Conservation (phyloP, 768 basidiomycete species). For the Russula earlei region DNA sequence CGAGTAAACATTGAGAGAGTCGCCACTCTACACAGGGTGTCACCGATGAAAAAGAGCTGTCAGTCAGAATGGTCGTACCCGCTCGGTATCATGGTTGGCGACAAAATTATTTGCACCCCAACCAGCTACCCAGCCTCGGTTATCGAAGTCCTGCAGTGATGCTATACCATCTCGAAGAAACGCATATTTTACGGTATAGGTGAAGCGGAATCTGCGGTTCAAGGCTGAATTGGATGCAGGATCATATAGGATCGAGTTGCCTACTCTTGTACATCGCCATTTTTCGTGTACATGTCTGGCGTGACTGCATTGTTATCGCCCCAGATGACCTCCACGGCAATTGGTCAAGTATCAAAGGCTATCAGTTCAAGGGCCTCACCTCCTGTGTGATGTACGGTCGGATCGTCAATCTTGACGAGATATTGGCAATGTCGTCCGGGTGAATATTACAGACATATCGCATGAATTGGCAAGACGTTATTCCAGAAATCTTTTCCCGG, state of each 20-base stretch:
- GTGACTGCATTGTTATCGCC: conserved; percentile 44
- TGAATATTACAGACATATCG: conserved; percentile 36
- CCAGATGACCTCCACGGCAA: conserved; percentile 23
- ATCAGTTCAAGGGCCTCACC: conserved; percentile 13
- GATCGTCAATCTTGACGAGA: conserved; percentile 34
- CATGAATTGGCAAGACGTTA: background rate
- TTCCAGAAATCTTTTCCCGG: no score
- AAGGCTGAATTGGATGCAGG: background rate
- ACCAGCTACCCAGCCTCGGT: conserved; percentile 47
- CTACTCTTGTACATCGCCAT: conserved; percentile 59
- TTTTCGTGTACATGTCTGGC: conserved; percentile 46
- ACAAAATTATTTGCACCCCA: conserved; percentile 54
- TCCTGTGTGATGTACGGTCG: conserved; percentile 58
- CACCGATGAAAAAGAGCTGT: background rate
- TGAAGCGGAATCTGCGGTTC: conserved; percentile 44
- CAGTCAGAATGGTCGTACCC: conserved; percentile 25
- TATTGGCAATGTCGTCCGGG: conserved; percentile 44
- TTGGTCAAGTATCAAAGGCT: background rate
- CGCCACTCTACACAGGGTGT: conserved; percentile 31
- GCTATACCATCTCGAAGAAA: conserved; percentile 46
- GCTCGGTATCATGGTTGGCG: conserved; percentile 61
- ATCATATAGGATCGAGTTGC: no score
- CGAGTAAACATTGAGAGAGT: conserved; percentile 48
- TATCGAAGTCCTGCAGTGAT: conserved; percentile 42
- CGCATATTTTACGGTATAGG: conserved; percentile 39